Evolutionary conservation across 768 basidiomycete genomes (phyloP), one percentile per base, ranked within the genome.

Genomic region (Xerocomus brunneocitrinus): DNA sequence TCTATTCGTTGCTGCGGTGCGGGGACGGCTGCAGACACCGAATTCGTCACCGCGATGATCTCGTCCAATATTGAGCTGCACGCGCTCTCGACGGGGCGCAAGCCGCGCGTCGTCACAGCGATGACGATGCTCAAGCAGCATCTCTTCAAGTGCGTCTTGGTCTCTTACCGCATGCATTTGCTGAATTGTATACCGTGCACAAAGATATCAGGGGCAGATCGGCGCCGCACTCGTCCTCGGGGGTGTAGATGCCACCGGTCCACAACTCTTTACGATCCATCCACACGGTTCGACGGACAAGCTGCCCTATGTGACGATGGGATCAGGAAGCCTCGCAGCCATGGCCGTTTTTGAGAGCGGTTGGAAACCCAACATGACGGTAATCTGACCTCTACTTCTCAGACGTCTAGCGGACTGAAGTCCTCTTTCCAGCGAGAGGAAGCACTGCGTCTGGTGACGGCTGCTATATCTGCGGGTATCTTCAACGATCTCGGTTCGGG

Each of bases 401-500:
- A 4, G 22, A 24, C 25, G 27, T n/a, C 25, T 4, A 30, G 12
- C 28, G 1, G 6, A 42, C 59, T 59, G 43, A 61, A 47, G 44
- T 40, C 50, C 42, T 52, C 49, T 25, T 35, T 19, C 19, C 69
- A 95, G 89, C 81, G 89, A 38, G 80, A 82, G 39, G 86, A 88
- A 25, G 95, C 93, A 3, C 80, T 98, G 46, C 74, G 76, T 6
- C 78, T 98, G 19, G 94, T 98, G 35, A 83, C 87, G 53, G 78
- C 83, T 36, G 95, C 97, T 43, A 85, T 99, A 63, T 84, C 88
- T 24, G 90, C 92, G 2, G 97, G 97, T 80, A 95, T 99, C 67
- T 98, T 97, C 82, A 98, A 99, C 75, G 97, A 99, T 76, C 83
- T 98, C 32, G 97, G 97, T 4, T 98, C 95, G 1, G 97, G 97